A percentile compares a stretch with the other conserved stretches of the same genome.
Evolutionary conservation across 1,139 yeast genomes (phyloP).

Genomic region (Candida gigantensis): DNA sequence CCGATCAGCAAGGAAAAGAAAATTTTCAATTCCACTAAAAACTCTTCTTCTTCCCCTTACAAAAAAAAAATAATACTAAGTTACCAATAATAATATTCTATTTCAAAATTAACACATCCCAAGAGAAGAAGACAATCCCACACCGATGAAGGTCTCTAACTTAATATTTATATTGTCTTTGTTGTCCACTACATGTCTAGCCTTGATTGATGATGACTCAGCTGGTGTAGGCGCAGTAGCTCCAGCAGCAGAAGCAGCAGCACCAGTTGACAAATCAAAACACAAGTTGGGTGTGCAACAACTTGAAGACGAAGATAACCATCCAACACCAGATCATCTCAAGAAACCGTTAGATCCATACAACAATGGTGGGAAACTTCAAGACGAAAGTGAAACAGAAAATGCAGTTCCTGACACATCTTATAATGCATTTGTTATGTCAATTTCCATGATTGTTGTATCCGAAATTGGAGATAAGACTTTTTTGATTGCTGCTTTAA

Average conservation of each 20-base stretch:
- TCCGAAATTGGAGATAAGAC: slow-evolving; percentile 98
- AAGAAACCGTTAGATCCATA: slow-evolving; percentile 27
- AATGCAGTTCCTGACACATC: slow-evolving; percentile 21
- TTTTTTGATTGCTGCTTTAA: slow-evolving; percentile 90
- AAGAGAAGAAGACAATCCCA: too few species aligned
- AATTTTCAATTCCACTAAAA: too few species aligned
- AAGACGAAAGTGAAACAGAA: slow-evolving; percentile 12
- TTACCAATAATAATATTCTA: too few species aligned
- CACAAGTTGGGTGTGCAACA: slow-evolving; percentile 26
- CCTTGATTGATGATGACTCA: slow-evolving; percentile 5
- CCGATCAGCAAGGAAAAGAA: too few species aligned
- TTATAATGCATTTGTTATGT: slow-evolving; percentile 59
- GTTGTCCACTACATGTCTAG: slow-evolving; percentile 7
- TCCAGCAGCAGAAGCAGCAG: slow-evolving; percentile 1
- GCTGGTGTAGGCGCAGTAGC: slow-evolving; percentile 9
- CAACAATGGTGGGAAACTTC: slow-evolving; percentile 4
- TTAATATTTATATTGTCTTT: slow-evolving; percentile 11
- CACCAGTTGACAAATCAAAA: slow-evolving; percentile 14
- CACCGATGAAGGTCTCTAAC: slow-evolving; percentile 11
- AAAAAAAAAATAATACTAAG: too few species aligned
- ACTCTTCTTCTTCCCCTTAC: too few species aligned
- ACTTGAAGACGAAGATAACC: slow-evolving; percentile 31
- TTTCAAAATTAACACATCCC: too few species aligned
- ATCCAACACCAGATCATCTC: slow-evolving; percentile 27
- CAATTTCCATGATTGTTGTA: slow-evolving; percentile 82